Evolutionary conservation across 495 filamentous ascomycete genomes (phyloP).

Genomic region (Xylaria telfairii): DNA sequence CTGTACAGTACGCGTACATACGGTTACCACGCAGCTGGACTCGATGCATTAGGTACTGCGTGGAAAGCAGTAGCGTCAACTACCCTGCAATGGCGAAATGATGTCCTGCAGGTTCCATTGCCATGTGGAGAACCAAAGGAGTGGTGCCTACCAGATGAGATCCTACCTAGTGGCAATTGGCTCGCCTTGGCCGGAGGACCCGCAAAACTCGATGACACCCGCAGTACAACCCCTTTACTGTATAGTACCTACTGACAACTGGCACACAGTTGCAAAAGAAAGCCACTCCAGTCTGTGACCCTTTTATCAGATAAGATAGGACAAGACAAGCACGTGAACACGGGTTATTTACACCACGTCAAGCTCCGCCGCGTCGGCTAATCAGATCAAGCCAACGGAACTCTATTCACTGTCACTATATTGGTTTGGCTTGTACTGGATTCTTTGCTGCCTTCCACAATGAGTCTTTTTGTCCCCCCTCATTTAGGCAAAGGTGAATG

Average conservation of each 20-base stretch:
- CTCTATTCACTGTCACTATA: neutral
- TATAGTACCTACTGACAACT: neutral
- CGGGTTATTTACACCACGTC: constrained; percentile 25
- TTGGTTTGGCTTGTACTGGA: neutral
- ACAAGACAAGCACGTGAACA: constrained; percentile 9
- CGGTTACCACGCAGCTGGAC: neutral
- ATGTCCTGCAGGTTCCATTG: constrained; percentile 20
- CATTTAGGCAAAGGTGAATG: neutral
- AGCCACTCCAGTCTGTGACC: neutral
- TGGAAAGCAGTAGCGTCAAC: neutral
- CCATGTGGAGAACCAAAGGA: neutral
- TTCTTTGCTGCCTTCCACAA: constrained; percentile 7
- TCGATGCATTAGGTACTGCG: neutral
- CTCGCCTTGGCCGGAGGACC: neutral
- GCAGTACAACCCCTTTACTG: constrained; percentile 5
- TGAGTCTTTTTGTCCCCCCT: neutral
- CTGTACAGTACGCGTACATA: no score
- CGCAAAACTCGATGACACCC: neutral
- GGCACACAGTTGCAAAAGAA: neutral
- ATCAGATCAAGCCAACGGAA: constrained; percentile 14
- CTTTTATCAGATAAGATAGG: neutral
- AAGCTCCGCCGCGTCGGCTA: constrained; percentile 16
- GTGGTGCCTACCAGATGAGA: neutral
- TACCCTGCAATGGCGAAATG: constrained; percentile 21
- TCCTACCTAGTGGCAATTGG: constrained; percentile 7